Conservation (phyloP, 169 alveolate genomes). For the Eimeria mitis region DNA sequence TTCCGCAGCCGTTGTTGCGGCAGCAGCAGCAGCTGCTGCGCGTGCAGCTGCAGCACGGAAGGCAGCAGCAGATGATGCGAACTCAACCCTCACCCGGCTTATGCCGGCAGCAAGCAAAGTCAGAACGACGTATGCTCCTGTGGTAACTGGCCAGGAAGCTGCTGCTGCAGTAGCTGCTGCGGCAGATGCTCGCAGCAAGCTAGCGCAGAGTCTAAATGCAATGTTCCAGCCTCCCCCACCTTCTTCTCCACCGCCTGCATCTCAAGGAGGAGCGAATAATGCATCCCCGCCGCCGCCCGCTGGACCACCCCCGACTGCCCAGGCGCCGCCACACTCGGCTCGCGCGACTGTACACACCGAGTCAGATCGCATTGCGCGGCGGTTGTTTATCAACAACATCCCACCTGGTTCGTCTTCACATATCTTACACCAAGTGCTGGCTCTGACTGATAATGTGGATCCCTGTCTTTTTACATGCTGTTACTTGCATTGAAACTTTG, state of each 20-base stretch:
- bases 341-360: constrained; percentile 31
- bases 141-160: constrained; percentile 38
- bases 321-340: constrained; percentile 29
- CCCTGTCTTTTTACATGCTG: background rate
- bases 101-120: constrained; percentile 70
- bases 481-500: background rate
- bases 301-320: constrained; percentile 24
- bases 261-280: constrained; percentile 16
- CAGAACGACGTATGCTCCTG: constrained; percentile 44
- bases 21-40: constrained; percentile 73
- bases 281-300: background rate
- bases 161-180: constrained; percentile 68
- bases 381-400: constrained; percentile 46
- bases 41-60: constrained; percentile 73
- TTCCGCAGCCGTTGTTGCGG: constrained; percentile 60
- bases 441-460: background rate
- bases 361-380: constrained; percentile 72
- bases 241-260: constrained; percentile 65
- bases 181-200: constrained; percentile 63
- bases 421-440: background rate
- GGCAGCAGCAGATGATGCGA: constrained; percentile 64
- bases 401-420: constrained; percentile 12
- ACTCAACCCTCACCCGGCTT: constrained; percentile 42
- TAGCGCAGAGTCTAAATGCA: constrained; percentile 62
- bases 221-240: constrained; percentile 69